These are phyloP conservation scores for Helichrysum umbraculigerum DNA, from an alignment of 129 eudicot species.

Conservation along the genomic window DNA sequence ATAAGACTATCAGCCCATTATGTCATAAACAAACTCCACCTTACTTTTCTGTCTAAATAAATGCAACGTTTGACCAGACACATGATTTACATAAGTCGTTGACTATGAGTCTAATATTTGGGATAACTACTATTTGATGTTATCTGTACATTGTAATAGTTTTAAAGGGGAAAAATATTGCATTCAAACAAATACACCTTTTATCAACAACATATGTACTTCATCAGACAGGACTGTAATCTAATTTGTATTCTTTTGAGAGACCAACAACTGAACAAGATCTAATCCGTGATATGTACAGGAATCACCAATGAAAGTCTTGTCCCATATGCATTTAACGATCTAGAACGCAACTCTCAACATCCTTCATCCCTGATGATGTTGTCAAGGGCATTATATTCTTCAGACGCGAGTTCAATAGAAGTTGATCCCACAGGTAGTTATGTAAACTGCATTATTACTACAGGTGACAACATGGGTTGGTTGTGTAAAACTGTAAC, in stretches of 20 bases:
- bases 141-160: not conserved
- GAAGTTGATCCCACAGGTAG: constrained; percentile 48
- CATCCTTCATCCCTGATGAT: constrained; percentile 25
- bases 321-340: constrained; percentile 6
- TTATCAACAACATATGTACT: not conserved
- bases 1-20: not conserved
- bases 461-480: not conserved
- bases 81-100: not conserved
- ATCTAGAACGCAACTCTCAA: constrained; percentile 12
- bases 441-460: not conserved
- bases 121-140: not conserved
- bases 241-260: not conserved
- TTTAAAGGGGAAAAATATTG: not conserved
- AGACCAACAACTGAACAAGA: constrained; percentile 1
- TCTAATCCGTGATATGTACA: constrained; percentile 11
- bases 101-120: not conserved
- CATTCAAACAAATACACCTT: not conserved
- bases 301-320: constrained; percentile 21
- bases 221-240: not conserved
- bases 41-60: not conserved
- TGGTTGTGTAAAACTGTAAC: not conserved
- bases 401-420: constrained; percentile 41
- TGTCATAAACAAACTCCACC: not conserved
- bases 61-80: not conserved
- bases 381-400: constrained; percentile 49